Evolutionary conservation across 805 yeast genomes (phyloP), one percentile per base, ranked within the genome.

Genomic region (Teunomyces funiuensis): DNA sequence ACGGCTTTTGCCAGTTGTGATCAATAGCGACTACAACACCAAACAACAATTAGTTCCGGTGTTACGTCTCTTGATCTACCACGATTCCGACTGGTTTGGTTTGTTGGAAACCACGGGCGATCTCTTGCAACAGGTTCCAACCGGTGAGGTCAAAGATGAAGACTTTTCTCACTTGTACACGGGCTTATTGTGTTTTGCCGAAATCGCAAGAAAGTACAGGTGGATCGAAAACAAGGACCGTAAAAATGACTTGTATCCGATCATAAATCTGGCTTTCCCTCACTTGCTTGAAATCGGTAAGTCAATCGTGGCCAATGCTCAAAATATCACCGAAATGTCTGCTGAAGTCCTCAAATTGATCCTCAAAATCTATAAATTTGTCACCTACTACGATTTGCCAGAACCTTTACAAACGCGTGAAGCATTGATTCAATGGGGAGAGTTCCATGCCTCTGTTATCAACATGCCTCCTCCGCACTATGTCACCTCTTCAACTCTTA

Each of bases 301-400:
- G 41, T 68, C 77, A 2, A 47, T 69, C 72, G 19, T 67, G 75
- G 22, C 50, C 65, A 43, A 33, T 37, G 50, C 36, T 14, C 41
- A 44, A 30, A 51, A 49, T 13, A 50, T 63, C 34, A 54, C 60
- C 22, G 76, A 70, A 41, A 47, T 61, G 19, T 47, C 61, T 6
- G 90, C 88, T 14, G 95, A 88, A 49, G 82, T 90, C 71, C 66
- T 88, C 33, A 85, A 85, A 50, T 69, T 83, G 47, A 73, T 87
- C 15, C 63, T 90, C 42, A 91, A 91, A 57, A 72, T 78, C 43
- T 87, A 81, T 71, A 90, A 90, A 59, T 85, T 83, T 58, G 82
- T 82, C 30, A 82, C 91, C 3, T 81, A 75, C 57, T 76, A 74
- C 46, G 90, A 86, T 53, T 63, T 90, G 40, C 95, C 97, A 2